Evolutionary conservation across 345 rosid genomes (phyloP), one percentile per base, ranked within the genome.

Genomic region (Abelmoschus esculentus): DNA sequence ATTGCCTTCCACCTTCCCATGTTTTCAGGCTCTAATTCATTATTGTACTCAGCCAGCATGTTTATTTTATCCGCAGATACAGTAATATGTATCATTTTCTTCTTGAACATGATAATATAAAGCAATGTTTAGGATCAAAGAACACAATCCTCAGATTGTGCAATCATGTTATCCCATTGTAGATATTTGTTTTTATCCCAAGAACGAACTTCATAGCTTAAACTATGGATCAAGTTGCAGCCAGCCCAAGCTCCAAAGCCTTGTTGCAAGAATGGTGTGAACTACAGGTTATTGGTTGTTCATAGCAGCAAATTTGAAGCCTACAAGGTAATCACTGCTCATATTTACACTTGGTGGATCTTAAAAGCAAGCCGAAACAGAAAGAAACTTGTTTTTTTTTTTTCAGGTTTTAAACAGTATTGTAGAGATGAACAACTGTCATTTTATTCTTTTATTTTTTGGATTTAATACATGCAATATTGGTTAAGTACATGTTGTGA

Each of bases 231-330:
- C 42, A 38, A 22, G 26, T 22, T 22, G 26, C 26, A 22, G 26
- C 26, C 1, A 22, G n/a, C 26, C 26, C 26, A 22, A 22, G 26
- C 26, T 22, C 26, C 26, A 22, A 22, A 22, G 1, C 26, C 26
- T 22, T 22, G n/a, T 36, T 36, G 40, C 40, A 36, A 36, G 40
- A 36, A 32, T 32, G 36, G 36, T 32, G 72, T 97, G 98, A 69
- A 90, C 90, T 54, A 82, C 90, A 19, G 96, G 98, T 40, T 93
- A 90, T 74, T 90, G 97, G 97, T 70, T 90, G 77, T 90, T 87
- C 62, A 81, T 93, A 4, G 97, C 97, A 58, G 93, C 97, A 1
- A 93, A 93, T 82, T 76, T 93, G 81, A 76, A 71, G 78, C 87
- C 98, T 34, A 61, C 89, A 31, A 90, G 97, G 97, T 93, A 87